These are phyloP conservation scores for Solanum virginianum DNA, from an alignment of 257 asterid species.

Conservation along the genomic window DNA sequence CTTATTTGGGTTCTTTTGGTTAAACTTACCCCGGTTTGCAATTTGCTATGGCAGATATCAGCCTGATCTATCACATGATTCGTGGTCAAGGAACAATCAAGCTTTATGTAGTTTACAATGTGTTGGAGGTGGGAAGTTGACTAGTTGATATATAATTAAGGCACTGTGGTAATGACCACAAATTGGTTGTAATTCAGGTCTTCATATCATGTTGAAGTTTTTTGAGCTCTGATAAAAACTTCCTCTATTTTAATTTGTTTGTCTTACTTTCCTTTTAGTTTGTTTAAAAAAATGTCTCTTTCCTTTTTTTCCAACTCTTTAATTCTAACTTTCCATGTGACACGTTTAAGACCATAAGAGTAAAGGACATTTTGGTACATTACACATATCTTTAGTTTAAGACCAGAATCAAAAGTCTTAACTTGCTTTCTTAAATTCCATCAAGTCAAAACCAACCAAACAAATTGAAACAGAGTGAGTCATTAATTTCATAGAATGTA, in stretches of 20 bases:
- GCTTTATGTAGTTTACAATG: conserved; percentile 94
- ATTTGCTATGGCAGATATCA: conserved; percentile 57
- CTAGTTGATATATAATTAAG: not conserved
- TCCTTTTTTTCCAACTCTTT: not conserved
- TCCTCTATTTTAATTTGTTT: not conserved
- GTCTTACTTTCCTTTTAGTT: not conserved
- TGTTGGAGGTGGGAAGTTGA: conserved; percentile 66
- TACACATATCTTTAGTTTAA: no score
- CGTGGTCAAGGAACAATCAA: conserved; percentile 97
- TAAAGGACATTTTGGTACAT: no score
- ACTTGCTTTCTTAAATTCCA: not conserved
- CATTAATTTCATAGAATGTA: not conserved
- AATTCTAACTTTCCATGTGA: not conserved
- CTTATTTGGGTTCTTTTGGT: not conserved
- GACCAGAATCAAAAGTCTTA: not conserved
- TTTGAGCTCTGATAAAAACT: not conserved
- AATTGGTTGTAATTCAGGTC: not conserved
- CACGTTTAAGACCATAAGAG: no score
- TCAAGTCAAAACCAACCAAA: not conserved
- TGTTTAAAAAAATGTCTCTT: no score
- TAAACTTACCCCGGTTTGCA: not conserved
- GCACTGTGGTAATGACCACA: not conserved
- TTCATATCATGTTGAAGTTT: not conserved
- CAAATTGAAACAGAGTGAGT: not conserved
- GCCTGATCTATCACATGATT: conserved; percentile 98